Conservation (phyloP, 495 filamentous ascomycete species). For the Melanomma pulvis-pyrius region DNA sequence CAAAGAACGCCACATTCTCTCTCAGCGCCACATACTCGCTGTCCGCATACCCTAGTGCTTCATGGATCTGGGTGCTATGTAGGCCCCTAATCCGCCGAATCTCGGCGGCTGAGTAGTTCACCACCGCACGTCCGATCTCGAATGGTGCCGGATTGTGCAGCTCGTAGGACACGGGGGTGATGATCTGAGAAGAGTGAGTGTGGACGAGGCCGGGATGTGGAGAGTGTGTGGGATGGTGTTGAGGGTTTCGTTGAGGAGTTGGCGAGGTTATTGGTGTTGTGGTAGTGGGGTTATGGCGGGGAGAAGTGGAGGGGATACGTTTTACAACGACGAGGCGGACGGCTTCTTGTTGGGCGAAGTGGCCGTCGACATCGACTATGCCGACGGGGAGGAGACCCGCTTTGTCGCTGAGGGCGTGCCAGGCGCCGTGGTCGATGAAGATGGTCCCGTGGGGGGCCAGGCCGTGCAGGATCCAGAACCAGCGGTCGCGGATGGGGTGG, state of each 20-base stretch:
- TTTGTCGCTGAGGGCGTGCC: constrained; percentile 74
- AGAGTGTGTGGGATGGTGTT: constrained; percentile 27
- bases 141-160: constrained; percentile 51
- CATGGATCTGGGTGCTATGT: constrained; percentile 76
- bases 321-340: constrained; percentile 81
- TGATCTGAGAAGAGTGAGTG: background rate
- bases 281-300: background rate
- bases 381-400: constrained; percentile 91
- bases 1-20: constrained; percentile 83
- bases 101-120: constrained; percentile 88
- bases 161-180: constrained; percentile 32
- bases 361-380: constrained; percentile 83
- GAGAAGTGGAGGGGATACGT: constrained; percentile 36
- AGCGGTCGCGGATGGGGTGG: constrained; percentile 83
- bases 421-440: constrained; percentile 88
- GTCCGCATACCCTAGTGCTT: constrained; percentile 84
- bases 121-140: constrained; percentile 90
- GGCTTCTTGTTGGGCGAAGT: constrained; percentile 88
- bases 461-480: constrained; percentile 96
- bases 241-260: constrained; percentile 1
- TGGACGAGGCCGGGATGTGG: constrained; percentile 14
- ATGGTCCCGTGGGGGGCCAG: constrained; percentile 88
- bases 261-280: constrained; percentile 47
- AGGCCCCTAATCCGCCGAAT: constrained; percentile 82
- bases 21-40: constrained; percentile 91